phyloP scores from a whole-genome alignment of 257 asterid genomes.

The Solanum pennellii region DNA sequence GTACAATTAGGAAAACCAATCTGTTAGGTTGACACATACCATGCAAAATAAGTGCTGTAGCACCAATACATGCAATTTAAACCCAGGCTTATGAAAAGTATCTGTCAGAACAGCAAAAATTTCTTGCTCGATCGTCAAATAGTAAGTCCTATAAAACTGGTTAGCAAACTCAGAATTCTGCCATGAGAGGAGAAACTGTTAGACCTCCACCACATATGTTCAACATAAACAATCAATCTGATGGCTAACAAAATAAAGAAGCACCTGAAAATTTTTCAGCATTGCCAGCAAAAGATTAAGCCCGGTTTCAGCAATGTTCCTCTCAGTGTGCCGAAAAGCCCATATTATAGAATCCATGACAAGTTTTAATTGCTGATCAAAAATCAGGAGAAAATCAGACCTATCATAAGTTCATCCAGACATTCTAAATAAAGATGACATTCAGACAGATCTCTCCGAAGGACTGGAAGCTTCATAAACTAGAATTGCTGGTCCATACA shows the following conservation, averaged over 20 bases:
- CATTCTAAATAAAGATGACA: neutral
- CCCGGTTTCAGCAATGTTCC: slow-evolving; percentile 98
- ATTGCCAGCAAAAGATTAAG: slow-evolving; percentile 81
- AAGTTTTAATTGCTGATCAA: slow-evolving; percentile 80
- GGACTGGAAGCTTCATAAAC: neutral
- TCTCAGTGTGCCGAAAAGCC: slow-evolving; percentile 99
- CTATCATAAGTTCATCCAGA: neutral
- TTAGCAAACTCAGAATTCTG: slow-evolving; percentile 82
- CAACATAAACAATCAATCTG: neutral
- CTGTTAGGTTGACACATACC: slow-evolving; percentile 32
- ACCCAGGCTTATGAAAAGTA: slow-evolving; percentile 95
- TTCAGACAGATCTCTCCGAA: no score
- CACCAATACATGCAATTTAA: slow-evolving; percentile 82
- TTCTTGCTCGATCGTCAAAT: slow-evolving; percentile 86
- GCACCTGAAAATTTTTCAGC: slow-evolving; percentile 92
- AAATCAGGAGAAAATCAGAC: slow-evolving; percentile 2
- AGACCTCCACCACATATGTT: neutral
- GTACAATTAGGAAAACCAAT: slow-evolving; percentile 1
- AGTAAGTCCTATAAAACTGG: slow-evolving; percentile 77
- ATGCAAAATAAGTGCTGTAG: slow-evolving; percentile 77
- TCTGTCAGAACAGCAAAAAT: slow-evolving; percentile 87
- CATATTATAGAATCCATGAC: slow-evolving; percentile 97
- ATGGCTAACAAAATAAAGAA: neutral
- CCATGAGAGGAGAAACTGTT: slow-evolving; percentile 11
- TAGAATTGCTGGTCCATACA: neutral